These are phyloP conservation scores for Phytophthora pinifolia DNA, from an alignment of 352 stramenopile genomes.

Conservation along the genomic window DNA sequence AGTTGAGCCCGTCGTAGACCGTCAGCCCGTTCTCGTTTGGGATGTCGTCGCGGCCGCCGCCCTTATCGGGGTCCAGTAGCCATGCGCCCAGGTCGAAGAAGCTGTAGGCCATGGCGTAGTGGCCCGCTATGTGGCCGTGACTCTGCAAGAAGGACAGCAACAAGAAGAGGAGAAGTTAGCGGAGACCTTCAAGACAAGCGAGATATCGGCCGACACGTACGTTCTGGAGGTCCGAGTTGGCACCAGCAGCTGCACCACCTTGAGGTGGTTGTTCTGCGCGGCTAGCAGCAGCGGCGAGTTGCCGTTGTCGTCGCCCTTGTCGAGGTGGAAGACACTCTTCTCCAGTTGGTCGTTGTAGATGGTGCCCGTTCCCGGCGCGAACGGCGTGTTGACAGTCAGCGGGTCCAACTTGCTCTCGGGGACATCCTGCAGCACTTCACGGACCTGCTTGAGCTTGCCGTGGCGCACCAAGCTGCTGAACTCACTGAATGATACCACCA, in stretches of 20 bases:
- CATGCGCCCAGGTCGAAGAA: conserved; percentile 92
- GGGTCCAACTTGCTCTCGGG: conserved; percentile 88
- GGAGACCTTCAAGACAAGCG: conserved; percentile 3
- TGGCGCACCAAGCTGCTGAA: conserved; percentile 86
- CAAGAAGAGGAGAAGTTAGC: conserved; percentile 6
- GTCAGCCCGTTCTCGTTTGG: conserved; percentile 91
- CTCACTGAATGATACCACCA: conserved; percentile 73
- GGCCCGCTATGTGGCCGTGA: conserved; percentile 90
- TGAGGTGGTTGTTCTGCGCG: conserved; percentile 88
- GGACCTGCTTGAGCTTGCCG: conserved; percentile 87
- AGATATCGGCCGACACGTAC: conserved; percentile 32
- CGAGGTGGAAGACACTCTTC: conserved; percentile 88
- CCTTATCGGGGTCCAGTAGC: conserved; percentile 86
- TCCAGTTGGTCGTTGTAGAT: conserved; percentile 90
- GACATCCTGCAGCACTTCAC: conserved; percentile 83
- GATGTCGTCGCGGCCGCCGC: conserved; percentile 81
- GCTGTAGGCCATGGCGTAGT: conserved; percentile 93
- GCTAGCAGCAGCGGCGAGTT: conserved; percentile 90
- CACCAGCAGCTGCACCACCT: conserved; percentile 89
- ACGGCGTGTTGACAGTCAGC: conserved; percentile 65
- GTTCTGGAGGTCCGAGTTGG: conserved; percentile 93
- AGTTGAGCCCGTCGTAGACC: conserved; percentile 90
- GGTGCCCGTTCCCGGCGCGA: conserved; percentile 85
- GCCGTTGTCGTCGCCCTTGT: conserved; percentile 89
- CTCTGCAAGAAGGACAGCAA: conserved; percentile 31